Evolutionary conservation across 306 rosid genomes (phyloP).

Genomic region (Spatholobus suberectus): DNA sequence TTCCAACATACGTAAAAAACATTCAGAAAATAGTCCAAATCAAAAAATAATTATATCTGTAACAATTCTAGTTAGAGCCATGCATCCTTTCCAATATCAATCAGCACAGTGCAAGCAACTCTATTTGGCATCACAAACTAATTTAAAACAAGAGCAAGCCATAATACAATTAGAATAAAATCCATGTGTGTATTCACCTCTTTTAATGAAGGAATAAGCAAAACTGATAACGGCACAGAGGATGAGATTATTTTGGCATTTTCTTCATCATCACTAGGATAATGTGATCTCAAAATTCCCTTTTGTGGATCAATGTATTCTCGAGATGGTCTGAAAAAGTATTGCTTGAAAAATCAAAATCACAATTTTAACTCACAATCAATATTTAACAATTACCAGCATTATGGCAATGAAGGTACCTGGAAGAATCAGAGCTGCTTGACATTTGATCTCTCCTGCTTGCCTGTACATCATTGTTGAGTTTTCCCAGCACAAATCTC

Average conservation of each 20-base stretch:
- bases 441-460: constrained; percentile 62
- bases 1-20: not conserved
- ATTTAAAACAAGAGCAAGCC: not conserved
- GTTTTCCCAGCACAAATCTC: constrained; percentile 59
- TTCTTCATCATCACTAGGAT: constrained; percentile 70
- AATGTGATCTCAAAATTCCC: constrained; percentile 60
- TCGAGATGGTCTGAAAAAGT: constrained; percentile 61
- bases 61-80: not conserved
- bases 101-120: constrained; percentile 14
- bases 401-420: constrained; percentile 56
- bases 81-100: not conserved
- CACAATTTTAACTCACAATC: not conserved
- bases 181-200: constrained; percentile 60
- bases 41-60: not conserved
- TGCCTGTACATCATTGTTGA: constrained; percentile 61
- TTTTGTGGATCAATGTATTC: constrained; percentile 64
- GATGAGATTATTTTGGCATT: constrained; percentile 60
- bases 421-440: constrained; percentile 76
- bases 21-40: not conserved
- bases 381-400: not conserved
- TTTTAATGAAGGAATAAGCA: constrained; percentile 85
- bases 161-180: not conserved
- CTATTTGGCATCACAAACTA: constrained; percentile 9
- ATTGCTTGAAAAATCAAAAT: constrained; percentile 10
- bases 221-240: constrained; percentile 66